Conservation (phyloP, 176 grass and related monocot genomes). For the Melocanna baccifera region DNA sequence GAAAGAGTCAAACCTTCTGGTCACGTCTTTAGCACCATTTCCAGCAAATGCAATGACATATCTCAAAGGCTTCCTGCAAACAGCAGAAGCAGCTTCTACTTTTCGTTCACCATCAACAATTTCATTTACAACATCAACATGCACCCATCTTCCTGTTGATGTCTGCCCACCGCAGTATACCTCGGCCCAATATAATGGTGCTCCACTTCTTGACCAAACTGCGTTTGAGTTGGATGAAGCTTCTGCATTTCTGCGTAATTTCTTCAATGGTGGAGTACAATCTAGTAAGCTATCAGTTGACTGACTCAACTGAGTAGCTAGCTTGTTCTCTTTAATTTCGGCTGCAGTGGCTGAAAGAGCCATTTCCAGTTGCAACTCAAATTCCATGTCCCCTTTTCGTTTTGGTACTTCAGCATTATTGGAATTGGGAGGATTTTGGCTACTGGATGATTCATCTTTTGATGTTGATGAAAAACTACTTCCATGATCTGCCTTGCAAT, state of each 20-base stretch:
- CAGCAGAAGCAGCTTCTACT: constrained; percentile 78
- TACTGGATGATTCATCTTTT: constrained; percentile 30
- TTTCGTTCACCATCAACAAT: constrained; percentile 74
- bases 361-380: constrained; percentile 86
- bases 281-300: constrained; percentile 22
- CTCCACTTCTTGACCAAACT: constrained; percentile 82
- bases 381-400: constrained; percentile 81
- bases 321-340: constrained; percentile 34
- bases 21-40: constrained; percentile 96
- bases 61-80: constrained; percentile 78
- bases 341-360: constrained; percentile 79
- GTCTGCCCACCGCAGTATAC: constrained; percentile 76
- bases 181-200: constrained; percentile 74
- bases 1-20: constrained; percentile 66
- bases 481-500: constrained; percentile 38
- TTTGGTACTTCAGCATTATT: constrained; percentile 52
- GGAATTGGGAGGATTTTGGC: constrained; percentile 21
- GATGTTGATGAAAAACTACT: constrained; percentile 18
- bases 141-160: constrained; percentile 76
- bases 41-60: constrained; percentile 88
- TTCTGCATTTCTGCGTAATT: constrained; percentile 46
- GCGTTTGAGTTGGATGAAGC: constrained; percentile 44
- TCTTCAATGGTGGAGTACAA: constrained; percentile 42
- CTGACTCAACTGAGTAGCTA: constrained; percentile 25
- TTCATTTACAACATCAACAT: constrained; percentile 87